phyloP scores from a whole-genome alignment of 1,139 yeast genomes.

The Taiozyma onychis region DNA sequence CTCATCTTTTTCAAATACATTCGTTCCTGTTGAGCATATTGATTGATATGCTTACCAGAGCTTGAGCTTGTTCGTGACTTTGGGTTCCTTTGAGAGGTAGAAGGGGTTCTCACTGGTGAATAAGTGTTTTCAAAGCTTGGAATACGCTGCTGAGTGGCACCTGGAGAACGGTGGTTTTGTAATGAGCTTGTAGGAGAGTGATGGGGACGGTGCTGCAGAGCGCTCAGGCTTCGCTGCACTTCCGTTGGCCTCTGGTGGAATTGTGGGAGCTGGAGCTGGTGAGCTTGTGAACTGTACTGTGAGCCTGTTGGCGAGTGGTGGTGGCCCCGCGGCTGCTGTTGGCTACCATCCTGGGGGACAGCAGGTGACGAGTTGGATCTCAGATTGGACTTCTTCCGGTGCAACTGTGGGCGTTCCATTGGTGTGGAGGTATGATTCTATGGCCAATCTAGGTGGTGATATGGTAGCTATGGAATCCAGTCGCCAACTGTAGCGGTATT shows the following conservation, averaged over 20 bases:
- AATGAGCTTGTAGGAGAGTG: constrained; percentile 19
- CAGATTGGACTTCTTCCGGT: constrained; percentile 8
- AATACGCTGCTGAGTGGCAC: constrained; percentile 14
- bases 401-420: background rate
- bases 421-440: background rate
- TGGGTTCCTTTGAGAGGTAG: constrained; percentile 14
- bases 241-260: constrained; percentile 4
- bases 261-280: constrained; percentile 1
- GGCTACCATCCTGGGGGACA: constrained; percentile 3
- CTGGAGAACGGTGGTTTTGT: constrained; percentile 14
- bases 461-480: background rate
- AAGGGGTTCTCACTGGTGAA: constrained; percentile 22
- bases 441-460: background rate
- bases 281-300: background rate
- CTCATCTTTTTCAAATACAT: constrained; percentile 61
- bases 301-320: background rate
- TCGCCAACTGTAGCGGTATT: background rate
- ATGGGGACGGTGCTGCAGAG: constrained; percentile 10
- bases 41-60: constrained; percentile 11
- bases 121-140: constrained; percentile 15
- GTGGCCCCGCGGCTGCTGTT: background rate
- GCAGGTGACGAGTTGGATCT: constrained; percentile 16
- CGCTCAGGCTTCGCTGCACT: constrained; percentile 6
- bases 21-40: constrained; percentile 46
- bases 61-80: constrained; percentile 13